Evolutionary conservation across 352 stramenopile genomes (phyloP), one percentile per base, ranked within the genome.

Genomic region (Pythium chondricola): DNA sequence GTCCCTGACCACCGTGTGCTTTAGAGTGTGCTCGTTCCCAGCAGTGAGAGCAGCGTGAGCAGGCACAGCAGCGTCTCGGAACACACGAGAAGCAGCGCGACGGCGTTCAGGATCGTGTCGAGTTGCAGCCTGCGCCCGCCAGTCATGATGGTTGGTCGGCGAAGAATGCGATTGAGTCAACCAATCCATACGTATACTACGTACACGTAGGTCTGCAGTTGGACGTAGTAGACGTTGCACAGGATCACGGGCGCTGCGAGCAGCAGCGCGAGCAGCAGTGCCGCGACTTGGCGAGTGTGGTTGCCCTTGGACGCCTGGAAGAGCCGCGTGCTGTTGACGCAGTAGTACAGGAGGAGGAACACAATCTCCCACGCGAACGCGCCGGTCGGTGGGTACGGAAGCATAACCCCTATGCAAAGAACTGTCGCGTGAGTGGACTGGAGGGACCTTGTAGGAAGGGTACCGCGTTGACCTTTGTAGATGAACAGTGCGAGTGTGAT

Each of bases 251-350:
- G 74, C 14, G 65, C 54, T 0, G 74, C 66, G 2, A 94, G 58
- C 16, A 71, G 27, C 25, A 90, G 57, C 5, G 76, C 67, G 36
- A 87, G 62, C 24, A 74, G 35, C 14, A 93, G 67, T 25, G 83
- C 74, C 0, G 59, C 57, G 2, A 83, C 63, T 27, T 91, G 65
- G 43, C 71, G 68, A 9, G 72, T 88, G 29, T 84, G 80, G 61
- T 94, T 94, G 40, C 83, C 83, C 61, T 94, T 94, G 16, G 83
- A 89, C 2, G 63, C 78, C 64, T 91, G 79, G 39, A 85, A 90
- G 11, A 94, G 49, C 11, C 83, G 63, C 21, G 65, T 74, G 42
- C 54, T 69, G 38, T 87, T 71, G 24, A 92, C 61, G 37, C 66
- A 24, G 24, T 67, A 52, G 44, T 89, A 92, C 26, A 90, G 60